Conservation (phyloP, 805 yeast species). For the Brettanomyces bruxellensis region DNA sequence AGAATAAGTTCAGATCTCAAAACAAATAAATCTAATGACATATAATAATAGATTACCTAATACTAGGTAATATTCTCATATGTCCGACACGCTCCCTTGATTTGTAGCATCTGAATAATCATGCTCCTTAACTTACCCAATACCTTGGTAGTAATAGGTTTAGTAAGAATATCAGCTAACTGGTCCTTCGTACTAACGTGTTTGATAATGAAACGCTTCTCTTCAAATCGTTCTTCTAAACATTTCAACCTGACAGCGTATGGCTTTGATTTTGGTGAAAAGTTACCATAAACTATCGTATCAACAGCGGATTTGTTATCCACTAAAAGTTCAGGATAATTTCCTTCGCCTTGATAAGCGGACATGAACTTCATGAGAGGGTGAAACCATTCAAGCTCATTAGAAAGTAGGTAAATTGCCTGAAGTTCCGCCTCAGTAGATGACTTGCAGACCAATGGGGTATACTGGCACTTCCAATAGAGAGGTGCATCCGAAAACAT, state of each 20-base stretch:
- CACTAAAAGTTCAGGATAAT: not conserved
- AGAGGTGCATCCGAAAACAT: not conserved
- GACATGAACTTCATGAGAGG: not conserved
- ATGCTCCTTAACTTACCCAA: no score
- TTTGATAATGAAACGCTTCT: not conserved
- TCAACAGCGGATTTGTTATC: not conserved
- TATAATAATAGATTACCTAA: no score
- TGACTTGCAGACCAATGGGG: no score
- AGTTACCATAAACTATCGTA: not conserved
- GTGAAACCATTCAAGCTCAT: not conserved
- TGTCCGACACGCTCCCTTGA: no score
- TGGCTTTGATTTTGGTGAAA: not conserved
- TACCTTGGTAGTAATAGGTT: no score
- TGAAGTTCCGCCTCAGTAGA: no score
- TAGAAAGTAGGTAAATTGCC: not conserved
- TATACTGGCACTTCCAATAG: not conserved
- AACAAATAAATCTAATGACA: no score
- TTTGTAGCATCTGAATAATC: no score
- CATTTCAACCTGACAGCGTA: not conserved
- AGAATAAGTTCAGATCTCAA: no score
- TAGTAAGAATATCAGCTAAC: no score
- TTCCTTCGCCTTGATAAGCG: not conserved
- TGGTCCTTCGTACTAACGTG: not conserved
- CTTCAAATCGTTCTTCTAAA: not conserved
- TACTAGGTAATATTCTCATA: no score